Evolutionary conservation across 495 filamentous ascomycete species (phyloP).

Genomic region (Podospora conica): DNA sequence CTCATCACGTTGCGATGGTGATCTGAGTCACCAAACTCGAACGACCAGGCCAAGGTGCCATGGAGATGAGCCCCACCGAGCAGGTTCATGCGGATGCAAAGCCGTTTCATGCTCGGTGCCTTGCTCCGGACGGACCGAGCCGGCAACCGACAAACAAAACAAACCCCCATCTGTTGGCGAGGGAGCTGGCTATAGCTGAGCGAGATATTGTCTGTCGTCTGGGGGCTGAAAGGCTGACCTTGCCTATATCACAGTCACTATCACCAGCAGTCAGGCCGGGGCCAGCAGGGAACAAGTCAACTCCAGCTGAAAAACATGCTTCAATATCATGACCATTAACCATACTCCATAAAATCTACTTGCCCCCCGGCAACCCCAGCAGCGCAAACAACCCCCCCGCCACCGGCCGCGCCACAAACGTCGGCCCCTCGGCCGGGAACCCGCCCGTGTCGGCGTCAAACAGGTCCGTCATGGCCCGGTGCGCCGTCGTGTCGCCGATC

Average conservation of each 20-base stretch:
- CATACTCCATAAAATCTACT: not conserved
- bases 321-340: not conserved
- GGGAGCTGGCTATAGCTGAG: not conserved
- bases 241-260: not conserved
- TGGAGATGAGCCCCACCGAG: not conserved
- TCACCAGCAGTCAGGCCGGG: not conserved
- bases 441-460: constrained; percentile 63
- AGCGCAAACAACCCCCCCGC: constrained; percentile 78
- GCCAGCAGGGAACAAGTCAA: not conserved
- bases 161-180: not conserved
- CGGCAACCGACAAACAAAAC: not conserved
- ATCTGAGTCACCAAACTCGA: not conserved
- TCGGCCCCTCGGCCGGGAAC: constrained; percentile 48
- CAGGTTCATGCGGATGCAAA: not conserved
- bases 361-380: constrained; percentile 48
- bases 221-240: not conserved
- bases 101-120: not conserved
- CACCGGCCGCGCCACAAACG: constrained; percentile 75
- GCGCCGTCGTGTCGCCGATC: constrained; percentile 68
- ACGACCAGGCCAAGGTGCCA: not conserved
- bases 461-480: constrained; percentile 71
- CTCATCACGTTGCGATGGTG: not conserved
- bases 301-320: not conserved
- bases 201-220: not conserved
- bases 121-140: not conserved